A percentile compares a stretch with the other conserved stretches of the same genome.
phyloP scores from a whole-genome alignment of 306 rosid species.

The Sechiopsis laciniata region DNA sequence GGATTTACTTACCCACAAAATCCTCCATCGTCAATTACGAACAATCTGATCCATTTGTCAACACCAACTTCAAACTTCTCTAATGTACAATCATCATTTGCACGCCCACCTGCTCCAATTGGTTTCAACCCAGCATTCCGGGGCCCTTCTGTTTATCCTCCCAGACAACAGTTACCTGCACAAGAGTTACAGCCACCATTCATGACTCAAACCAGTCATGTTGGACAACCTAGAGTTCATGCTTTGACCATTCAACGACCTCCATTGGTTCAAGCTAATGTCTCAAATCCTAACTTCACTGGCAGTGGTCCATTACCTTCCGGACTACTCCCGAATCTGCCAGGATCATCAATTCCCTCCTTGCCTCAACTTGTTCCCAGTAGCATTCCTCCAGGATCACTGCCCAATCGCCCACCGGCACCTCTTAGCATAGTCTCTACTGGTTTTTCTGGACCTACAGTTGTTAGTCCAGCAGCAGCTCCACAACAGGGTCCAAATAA shows the following conservation, averaged over 20 bases:
- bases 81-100: constrained; percentile 40
- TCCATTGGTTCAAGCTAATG: constrained; percentile 36
- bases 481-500: constrained; percentile 31
- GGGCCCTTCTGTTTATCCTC: constrained; percentile 37
- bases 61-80: constrained; percentile 42
- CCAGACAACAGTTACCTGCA: constrained; percentile 36
- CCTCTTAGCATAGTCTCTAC: constrained; percentile 37
- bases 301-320: constrained; percentile 40
- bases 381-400: constrained; percentile 31
- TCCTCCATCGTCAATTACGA: constrained; percentile 32
- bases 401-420: constrained; percentile 35
- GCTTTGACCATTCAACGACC: constrained; percentile 36
- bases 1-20: constrained; percentile 35
- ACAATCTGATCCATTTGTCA: constrained; percentile 37
- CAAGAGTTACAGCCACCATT: constrained; percentile 41
- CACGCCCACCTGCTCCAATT: constrained; percentile 40
- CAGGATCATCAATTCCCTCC: constrained; percentile 33
- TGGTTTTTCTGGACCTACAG: constrained; percentile 29
- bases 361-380: constrained; percentile 44
- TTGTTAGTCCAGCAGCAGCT: constrained; percentile 27
- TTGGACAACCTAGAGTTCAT: constrained; percentile 47
- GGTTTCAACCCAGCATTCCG: constrained; percentile 39
- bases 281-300: constrained; percentile 37
- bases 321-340: constrained; percentile 29
- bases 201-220: constrained; percentile 36